phyloP scores from a whole-genome alignment of 2,329 filamentous ascomycete species.

The Hypoxylon sp. region DNA sequence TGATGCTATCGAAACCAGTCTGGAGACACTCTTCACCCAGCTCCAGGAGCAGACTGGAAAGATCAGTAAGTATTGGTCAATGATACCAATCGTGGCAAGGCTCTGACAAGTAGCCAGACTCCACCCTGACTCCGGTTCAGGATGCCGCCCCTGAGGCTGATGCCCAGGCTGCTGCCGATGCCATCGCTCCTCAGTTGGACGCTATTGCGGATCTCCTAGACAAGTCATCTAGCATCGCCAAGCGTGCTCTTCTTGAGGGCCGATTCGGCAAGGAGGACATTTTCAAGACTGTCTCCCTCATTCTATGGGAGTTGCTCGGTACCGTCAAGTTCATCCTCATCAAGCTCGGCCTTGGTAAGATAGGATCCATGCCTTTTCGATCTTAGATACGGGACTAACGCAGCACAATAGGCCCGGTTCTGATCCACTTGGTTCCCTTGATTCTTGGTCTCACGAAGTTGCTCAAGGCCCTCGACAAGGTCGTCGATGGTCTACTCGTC shows the following conservation, averaged over 20 bases:
- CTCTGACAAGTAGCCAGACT: conserved; percentile 42
- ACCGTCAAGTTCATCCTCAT: conserved; percentile 48
- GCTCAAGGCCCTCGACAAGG: conserved; percentile 46
- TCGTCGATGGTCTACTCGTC: conserved; percentile 44
- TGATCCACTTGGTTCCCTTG: conserved; percentile 44
- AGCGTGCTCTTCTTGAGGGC: conserved; percentile 40
- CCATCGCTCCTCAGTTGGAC: conserved; percentile 45
- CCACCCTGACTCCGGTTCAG: conserved; percentile 39
- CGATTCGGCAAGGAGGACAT: conserved; percentile 44
- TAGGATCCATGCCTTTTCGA: not conserved
- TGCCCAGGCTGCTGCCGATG: conserved; percentile 32
- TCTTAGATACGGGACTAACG: conserved; percentile 17
- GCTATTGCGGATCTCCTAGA: conserved; percentile 44
- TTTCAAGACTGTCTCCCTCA: conserved; percentile 45
- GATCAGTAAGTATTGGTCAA: conserved; percentile 43
- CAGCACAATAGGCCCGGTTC: conserved; percentile 41
- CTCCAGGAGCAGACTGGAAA: conserved; percentile 47
- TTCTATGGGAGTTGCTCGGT: conserved; percentile 46
- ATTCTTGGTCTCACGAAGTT: conserved; percentile 43
- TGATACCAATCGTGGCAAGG: not conserved
- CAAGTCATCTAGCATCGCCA: conserved; percentile 36
- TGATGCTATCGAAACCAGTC: conserved; percentile 39
- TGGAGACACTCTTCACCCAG: conserved; percentile 42
- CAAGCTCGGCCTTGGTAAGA: conserved; percentile 50
- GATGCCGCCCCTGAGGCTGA: conserved; percentile 40